Percentiles rank a stretch among this genome's conserved stretches.
Conservation (phyloP, 768 basidiomycete genomes). For the Phanerodontia chrysosporium region DNA sequence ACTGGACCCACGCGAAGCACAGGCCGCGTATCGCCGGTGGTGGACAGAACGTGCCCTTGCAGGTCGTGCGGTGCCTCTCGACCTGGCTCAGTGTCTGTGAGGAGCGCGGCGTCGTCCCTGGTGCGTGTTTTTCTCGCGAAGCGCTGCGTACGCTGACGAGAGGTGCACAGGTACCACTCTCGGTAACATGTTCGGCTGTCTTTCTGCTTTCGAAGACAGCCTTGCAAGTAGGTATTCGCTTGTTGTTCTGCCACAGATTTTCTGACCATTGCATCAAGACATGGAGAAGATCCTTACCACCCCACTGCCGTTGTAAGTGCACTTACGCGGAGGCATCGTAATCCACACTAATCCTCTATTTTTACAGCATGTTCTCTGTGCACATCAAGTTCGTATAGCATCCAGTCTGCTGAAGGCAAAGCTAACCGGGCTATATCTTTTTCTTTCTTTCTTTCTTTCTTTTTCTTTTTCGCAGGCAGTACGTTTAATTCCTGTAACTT, state of each 20-base stretch:
- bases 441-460: neutral
- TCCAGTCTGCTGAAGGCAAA: neutral
- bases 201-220: constrained; percentile 52
- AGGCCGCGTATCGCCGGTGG: constrained; percentile 31
- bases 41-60: constrained; percentile 56
- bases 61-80: constrained; percentile 50
- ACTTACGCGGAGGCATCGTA: neutral
- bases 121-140: constrained; percentile 25
- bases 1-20: constrained; percentile 25
- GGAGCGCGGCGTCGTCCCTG: constrained; percentile 54
- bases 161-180: constrained; percentile 39
- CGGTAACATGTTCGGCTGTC: constrained; percentile 43
- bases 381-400: constrained; percentile 46
- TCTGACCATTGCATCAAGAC: constrained; percentile 26
- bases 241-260: neutral
- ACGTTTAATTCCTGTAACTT: neutral
- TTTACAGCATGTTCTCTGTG: constrained; percentile 52
- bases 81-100: constrained; percentile 58
- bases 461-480: constrained; percentile 23
- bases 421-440: neutral
- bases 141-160: neutral
- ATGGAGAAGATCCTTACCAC: constrained; percentile 61
- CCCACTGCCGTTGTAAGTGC: constrained; percentile 58
- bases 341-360: constrained; percentile 4
- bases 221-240: constrained; percentile 36